Conservation (phyloP, 768 basidiomycete genomes). For the Hericium coralloides region DNA sequence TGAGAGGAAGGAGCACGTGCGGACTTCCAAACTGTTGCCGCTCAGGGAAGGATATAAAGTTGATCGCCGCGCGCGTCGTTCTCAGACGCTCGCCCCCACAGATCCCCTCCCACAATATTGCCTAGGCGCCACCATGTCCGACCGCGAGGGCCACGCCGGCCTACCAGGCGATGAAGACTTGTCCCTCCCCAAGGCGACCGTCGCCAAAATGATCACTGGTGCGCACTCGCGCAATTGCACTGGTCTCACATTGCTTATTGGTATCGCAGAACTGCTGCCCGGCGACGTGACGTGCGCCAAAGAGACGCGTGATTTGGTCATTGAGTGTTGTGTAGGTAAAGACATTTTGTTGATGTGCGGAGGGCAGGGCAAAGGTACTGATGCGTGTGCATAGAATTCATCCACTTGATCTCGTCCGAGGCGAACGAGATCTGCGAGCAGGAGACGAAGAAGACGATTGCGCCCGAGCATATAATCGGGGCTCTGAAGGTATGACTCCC, state of each 20-base stretch:
- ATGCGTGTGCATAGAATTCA: constrained; percentile 63
- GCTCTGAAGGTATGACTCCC: constrained; percentile 64
- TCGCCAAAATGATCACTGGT: constrained; percentile 96
- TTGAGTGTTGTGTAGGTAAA: constrained; percentile 99
- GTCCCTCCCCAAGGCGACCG: constrained; percentile 93
- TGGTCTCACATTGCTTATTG: constrained; percentile 3
- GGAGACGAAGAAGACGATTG: constrained; percentile 97
- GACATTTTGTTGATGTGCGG: constrained; percentile 17
- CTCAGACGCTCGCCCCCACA: constrained; percentile 14
- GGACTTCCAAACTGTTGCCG: constrained; percentile 29
- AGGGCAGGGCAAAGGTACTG: neutral
- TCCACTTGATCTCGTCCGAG: constrained; percentile 93
- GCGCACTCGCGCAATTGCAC: constrained; percentile 12
- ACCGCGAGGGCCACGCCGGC: constrained; percentile 71
- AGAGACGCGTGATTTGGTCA: constrained; percentile 93
- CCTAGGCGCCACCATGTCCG: constrained; percentile 61
- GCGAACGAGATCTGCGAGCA: constrained; percentile 98
- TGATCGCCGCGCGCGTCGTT: constrained; percentile 8
- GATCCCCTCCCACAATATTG: constrained; percentile 4
- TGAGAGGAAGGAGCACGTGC: constrained; percentile 30
- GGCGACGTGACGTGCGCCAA: constrained; percentile 84
- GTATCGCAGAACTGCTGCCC: constrained; percentile 71
- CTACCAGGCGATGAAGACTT: constrained; percentile 81
- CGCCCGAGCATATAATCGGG: constrained; percentile 90
- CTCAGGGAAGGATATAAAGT: constrained; percentile 10